A percentile compares a stretch with the other conserved stretches of the same genome.
Evolutionary conservation across 495 filamentous ascomycete species (phyloP).

Genomic region (Aspergillus egyptiacus): DNA sequence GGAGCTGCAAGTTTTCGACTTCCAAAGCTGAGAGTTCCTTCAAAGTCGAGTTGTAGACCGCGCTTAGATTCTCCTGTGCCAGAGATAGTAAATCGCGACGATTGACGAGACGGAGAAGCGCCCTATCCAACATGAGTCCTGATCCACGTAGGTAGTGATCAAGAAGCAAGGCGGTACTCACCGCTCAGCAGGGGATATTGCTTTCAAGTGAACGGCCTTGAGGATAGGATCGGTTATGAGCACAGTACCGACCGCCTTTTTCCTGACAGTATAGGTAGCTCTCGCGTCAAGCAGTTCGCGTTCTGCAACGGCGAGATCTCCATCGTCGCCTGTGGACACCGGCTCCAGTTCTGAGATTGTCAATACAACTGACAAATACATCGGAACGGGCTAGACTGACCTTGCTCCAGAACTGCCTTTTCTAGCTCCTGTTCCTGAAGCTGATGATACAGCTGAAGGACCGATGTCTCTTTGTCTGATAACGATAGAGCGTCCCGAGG

Average conservation of each 20-base stretch:
- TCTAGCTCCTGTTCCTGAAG: slow-evolving; percentile 66
- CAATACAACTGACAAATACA: neutral
- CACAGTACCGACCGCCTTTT: slow-evolving; percentile 59
- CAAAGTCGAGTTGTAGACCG: slow-evolving; percentile 41
- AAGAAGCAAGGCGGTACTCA: slow-evolving; percentile 26
- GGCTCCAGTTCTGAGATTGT: slow-evolving; percentile 25
- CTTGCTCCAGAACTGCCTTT: slow-evolving; percentile 58
- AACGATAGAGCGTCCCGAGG: slow-evolving; percentile 46
- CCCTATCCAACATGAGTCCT: slow-evolving; percentile 37
- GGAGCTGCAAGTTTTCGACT: slow-evolving; percentile 47
- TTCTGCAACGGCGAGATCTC: slow-evolving; percentile 51
- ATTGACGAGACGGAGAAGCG: slow-evolving; percentile 57
- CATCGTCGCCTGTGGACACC: slow-evolving; percentile 39
- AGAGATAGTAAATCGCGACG: slow-evolving; percentile 61
- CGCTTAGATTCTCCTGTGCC: slow-evolving; percentile 50
- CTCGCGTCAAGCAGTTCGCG: slow-evolving; percentile 62
- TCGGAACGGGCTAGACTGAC: slow-evolving; percentile 14
- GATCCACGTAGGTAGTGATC: neutral
- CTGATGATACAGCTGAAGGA: slow-evolving; percentile 63
- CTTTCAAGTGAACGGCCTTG: slow-evolving; percentile 67
- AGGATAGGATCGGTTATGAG: slow-evolving; percentile 66
- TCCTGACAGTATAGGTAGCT: slow-evolving; percentile 59
- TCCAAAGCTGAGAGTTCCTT: slow-evolving; percentile 49
- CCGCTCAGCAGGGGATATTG: slow-evolving; percentile 62
- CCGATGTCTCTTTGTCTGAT: slow-evolving; percentile 53